These are phyloP conservation scores for Neofusicoccum sp. DNA, from an alignment of 2,329 filamentous ascomycete genomes.

Conservation along the genomic window DNA sequence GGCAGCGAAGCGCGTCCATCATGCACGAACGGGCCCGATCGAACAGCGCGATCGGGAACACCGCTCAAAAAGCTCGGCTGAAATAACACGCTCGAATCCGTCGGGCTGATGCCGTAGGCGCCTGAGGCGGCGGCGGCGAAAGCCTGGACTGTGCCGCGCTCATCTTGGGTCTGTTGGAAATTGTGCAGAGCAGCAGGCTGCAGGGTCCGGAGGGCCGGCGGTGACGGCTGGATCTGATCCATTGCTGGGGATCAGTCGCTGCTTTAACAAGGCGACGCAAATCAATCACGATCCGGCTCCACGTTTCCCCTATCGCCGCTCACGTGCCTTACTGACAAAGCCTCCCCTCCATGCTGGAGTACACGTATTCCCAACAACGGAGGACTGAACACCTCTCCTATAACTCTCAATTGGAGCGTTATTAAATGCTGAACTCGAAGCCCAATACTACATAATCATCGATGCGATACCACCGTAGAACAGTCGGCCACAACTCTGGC, in stretches of 20 bases:
- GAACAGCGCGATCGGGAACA: constrained; percentile 28
- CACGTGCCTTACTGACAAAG: constrained; percentile 31
- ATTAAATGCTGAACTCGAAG: too few species aligned
- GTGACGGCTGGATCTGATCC: constrained; percentile 23
- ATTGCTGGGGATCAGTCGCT: constrained; percentile 25
- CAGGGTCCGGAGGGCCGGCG: constrained; percentile 32
- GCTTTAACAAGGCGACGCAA: constrained; percentile 28
- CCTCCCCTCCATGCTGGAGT: too few species aligned
- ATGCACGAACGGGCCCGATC: constrained; percentile 27
- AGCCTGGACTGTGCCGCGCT: not conserved
- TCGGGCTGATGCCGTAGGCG: constrained; percentile 42
- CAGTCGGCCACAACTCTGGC: too few species aligned
- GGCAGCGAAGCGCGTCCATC: constrained; percentile 32
- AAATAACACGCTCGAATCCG: constrained; percentile 29
- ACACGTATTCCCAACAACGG: too few species aligned
- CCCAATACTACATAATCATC: too few species aligned
- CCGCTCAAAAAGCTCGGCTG: constrained; percentile 3
- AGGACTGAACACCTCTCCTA: too few species aligned
- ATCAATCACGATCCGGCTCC: not conserved
- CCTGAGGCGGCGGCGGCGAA: constrained; percentile 31
- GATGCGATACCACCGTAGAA: too few species aligned
- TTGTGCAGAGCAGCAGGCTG: constrained; percentile 32
- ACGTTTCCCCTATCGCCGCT: constrained; percentile 38
- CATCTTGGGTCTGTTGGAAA: constrained; percentile 32
- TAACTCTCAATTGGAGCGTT: too few species aligned